Evolutionary conservation across 2,329 filamentous ascomycete genomes (phyloP), one percentile per base, ranked within the genome.

Genomic region (Fusarium oligoseptatum): DNA sequence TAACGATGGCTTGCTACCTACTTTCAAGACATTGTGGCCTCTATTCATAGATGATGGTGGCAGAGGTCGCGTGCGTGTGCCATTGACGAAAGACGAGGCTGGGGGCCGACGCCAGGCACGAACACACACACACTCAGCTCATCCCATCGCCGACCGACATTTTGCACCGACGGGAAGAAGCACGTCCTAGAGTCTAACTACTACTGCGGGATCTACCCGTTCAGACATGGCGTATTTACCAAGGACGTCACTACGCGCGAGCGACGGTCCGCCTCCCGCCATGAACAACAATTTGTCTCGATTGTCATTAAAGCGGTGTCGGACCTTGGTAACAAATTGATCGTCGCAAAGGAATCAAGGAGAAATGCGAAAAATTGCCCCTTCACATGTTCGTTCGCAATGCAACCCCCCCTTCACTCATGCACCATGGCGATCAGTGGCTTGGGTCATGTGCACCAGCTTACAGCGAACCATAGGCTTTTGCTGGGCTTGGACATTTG

Each of bases 351-450:
- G 37, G 17, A n/a, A 50, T n/a, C 50, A 45, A 22, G 20, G 45
- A 43, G 43, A 60, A 48, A 43, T 69, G 64, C 68, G 60, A 68
- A 70, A 70, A 64, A 75, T 58, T 24, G 24, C 20, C 32, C 32
- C 29, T 74, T 74, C 72, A 75, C 72, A 75, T 75, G 72, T 58
- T n/a, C 10, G n/a, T 58, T n/a, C 9, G 2, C 15, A 17, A 66
- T 68, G 71, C 27, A 50, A 64, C 71, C 70, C 39, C 70, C 39
- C 39, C 20, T 41, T 34, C 70, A 52, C 27, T 64, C 37, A 74
- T 74, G 72, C 68, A 70, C 3, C 24, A 29, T 50, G 72, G 55
- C 72, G 72, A 74, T 74, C 72, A 10, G 71, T 74, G 71, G 71
- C 71, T 70, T 66, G 68, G 65, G 62, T 74, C 72, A 74, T 24